Conservation (phyloP, 176 grass and related monocot species). For the Ampelocalamus luodianensis region DNA sequence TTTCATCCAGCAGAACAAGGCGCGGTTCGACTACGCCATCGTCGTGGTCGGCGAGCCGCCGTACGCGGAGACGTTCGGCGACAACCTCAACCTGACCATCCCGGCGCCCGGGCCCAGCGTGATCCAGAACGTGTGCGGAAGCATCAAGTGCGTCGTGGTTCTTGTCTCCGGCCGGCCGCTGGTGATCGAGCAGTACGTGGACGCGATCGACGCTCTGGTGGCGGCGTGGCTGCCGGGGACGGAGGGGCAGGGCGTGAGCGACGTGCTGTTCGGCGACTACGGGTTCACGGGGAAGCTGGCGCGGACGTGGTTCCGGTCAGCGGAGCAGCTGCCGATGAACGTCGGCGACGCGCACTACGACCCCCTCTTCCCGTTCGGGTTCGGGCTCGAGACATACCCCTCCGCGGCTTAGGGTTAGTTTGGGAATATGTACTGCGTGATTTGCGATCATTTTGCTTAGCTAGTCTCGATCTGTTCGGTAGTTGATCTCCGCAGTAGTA, state of each 20-base stretch:
- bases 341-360: constrained; percentile 63
- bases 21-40: constrained; percentile 51
- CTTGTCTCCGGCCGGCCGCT: constrained; percentile 60
- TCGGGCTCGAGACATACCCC: constrained; percentile 45
- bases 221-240: constrained; percentile 80
- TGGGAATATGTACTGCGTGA: too few species aligned
- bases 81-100: constrained; percentile 71
- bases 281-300: constrained; percentile 70
- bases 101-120: constrained; percentile 48
- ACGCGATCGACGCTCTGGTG: constrained; percentile 54
- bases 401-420: not conserved
- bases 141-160: constrained; percentile 58
- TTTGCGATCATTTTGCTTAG: too few species aligned
- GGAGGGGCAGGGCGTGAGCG: constrained; percentile 69
- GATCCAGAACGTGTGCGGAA: constrained; percentile 42
- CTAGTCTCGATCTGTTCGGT: too few species aligned
- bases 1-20: constrained; percentile 35
- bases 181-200: constrained; percentile 61
- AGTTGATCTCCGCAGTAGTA: too few species aligned
- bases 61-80: constrained; percentile 57
- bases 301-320: constrained; percentile 69
- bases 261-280: constrained; percentile 71
- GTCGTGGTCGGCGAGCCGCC: constrained; percentile 63
- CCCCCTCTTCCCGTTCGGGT: constrained; percentile 74
- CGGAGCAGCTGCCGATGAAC: constrained; percentile 79